A percentile compares a stretch with the other conserved stretches of the same genome.
Evolutionary conservation across 257 asterid genomes (phyloP).

Genomic region (Anisodus tanguticus): DNA sequence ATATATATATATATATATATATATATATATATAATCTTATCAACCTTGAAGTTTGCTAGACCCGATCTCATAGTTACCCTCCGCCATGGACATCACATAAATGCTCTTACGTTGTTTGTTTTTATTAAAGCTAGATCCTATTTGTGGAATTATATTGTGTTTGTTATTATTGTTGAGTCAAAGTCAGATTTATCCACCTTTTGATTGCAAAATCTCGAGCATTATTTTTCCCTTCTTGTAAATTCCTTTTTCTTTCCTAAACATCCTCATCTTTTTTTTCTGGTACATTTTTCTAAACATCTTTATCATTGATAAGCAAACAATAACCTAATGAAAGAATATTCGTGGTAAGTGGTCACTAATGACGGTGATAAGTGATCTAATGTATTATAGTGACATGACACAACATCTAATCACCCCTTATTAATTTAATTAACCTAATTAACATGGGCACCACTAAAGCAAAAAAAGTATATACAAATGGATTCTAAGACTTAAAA

Average conservation of each 20-base stretch:
- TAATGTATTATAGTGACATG: conserved; percentile 12
- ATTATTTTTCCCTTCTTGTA: no score
- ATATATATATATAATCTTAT: no score
- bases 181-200: no score
- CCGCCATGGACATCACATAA: no score
- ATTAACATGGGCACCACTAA: conserved; percentile 23
- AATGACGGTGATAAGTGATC: conserved; percentile 29
- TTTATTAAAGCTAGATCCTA: no score
- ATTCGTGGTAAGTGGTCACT: conserved; percentile 5
- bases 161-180: not conserved
- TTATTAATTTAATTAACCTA: conserved; percentile 12
- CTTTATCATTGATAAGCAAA: conserved; percentile 19
- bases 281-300: not conserved
- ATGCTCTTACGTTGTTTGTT: no score
- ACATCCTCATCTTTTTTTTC: no score
- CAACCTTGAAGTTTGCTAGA: not conserved
- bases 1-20: no score
- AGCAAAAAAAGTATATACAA: not conserved
- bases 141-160: no score
- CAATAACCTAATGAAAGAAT: conserved; percentile 2
- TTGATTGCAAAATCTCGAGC: no score
- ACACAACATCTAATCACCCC: not conserved
- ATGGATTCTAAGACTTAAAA: not conserved
- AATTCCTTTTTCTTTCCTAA: no score
- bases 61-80: no score